Base-by-base conservation (phyloP, 306 rosid species). In the Mucuna pruriens region DNA sequence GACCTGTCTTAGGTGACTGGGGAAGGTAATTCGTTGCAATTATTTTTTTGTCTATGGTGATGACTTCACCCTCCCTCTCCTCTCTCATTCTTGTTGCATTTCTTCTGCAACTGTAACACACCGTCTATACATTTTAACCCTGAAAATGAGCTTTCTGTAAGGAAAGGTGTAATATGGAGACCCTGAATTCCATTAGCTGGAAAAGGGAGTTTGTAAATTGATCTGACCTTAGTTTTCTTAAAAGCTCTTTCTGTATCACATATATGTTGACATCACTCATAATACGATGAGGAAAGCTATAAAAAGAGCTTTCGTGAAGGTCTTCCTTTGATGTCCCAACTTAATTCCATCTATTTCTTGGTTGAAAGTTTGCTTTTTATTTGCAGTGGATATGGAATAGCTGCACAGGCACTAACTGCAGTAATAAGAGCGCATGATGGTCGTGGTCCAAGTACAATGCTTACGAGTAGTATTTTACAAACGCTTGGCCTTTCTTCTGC, bases 1-100 rank as follows among this genome's bases (percentile, higher is more conserved):
- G 98, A 54, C 98, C 97, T 34, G 91, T 91, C 77, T 86, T 95
- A 82, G 98, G 98, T 86, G 98, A 95, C 82, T 92, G 98, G 97
- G 98, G 98, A 86, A 95, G 98, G 98, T 95, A 38, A 71, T 62
- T 25, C 15, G 4, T 51, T 20, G 12, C 62, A 13, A 40, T 75
- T 70, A 22, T 73, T 69, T 75, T 25, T 48, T 22, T 68, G 26
- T 49, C 74, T 36, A 31, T 40, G 66, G 6, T 26, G 33, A 49
- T n/a, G 31, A 15, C 46, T 7, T 31, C n/a, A 45, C 16, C 25
- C 9, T 7, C 10, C 48, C 39, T 36, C 58, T 65, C 25, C 52
- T 61, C 57, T 22, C 42, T 16, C 71, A 31, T 6, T 6, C 20
- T 39, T 7, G 19, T 38, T 57, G 55, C 25, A 33, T 9, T 31